Evolutionary conservation across 768 basidiomycete genomes (phyloP), one percentile per base, ranked within the genome.

Genomic region (Coprinopsis sp.): DNA sequence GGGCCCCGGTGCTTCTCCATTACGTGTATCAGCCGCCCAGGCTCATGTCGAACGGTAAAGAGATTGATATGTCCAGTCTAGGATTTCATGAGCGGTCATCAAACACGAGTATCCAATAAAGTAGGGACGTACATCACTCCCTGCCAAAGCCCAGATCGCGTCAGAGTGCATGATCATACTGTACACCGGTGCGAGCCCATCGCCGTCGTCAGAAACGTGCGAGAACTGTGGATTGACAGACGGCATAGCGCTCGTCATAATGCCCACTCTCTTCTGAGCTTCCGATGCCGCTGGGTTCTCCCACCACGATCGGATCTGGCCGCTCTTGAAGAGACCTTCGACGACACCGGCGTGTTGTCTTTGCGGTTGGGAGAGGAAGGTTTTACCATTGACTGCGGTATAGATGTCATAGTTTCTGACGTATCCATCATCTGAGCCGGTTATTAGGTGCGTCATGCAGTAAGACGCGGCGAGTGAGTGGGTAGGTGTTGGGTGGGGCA

Each of bases 351-450:
- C 89, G 53, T 93, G 88, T 50, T 87, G 84, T 47, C 91, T 72
- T 61, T 94, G 92, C 36, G 90, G 91, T 14, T 91, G 87, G 19
- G 86, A 92, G 53, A 96, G 74, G 56, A 90, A 84, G 28, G 79
- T 79, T 59, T 89, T 88, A 46, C 92, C 83, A 61, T 97, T 97
- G 31, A 91, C 84, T 30, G 88, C 82, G 31, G 85, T 62, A 65
- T 91, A 96, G 38, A 95, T 79, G 63, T 97, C 91, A 66, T 94
- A 97, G 68, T 90, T 79, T 29, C 93, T 81, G 34, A 97, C 86
- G 54, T 91, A 93, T 7, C 93, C 94, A 61, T 97, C 93, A 54
- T 95, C 87, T 11, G 88, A 90, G 28, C 93, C 93, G 12, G 94
- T 94, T 25, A 95, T 64, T 18, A 96, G 71, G 60, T 93, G 90